Percentiles rank a stretch among this genome's conserved stretches.
These are phyloP conservation scores for Cymodocea nodosa DNA, from an alignment of 116 monocot genomes.

Conservation along the genomic window DNA sequence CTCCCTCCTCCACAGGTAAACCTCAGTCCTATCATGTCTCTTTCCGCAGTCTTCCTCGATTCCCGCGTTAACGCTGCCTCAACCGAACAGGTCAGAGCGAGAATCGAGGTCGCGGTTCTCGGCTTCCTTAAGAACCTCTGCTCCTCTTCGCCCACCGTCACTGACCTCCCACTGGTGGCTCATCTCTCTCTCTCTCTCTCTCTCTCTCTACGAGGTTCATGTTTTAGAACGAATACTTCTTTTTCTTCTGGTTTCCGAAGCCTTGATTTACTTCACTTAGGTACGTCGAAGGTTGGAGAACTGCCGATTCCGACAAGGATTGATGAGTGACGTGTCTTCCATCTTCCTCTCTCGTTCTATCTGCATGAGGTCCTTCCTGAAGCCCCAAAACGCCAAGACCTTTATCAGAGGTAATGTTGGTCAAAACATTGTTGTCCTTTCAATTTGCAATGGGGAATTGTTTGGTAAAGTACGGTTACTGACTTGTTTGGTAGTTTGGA, in stretches of 20 bases:
- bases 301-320: constrained; percentile 36
- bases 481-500: constrained; percentile 49
- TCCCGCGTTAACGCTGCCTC: background rate
- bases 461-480: background rate
- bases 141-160: constrained; percentile 45
- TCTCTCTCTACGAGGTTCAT: background rate
- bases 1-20: constrained; percentile 56
- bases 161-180: constrained; percentile 73
- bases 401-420: constrained; percentile 59
- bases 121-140: constrained; percentile 52
- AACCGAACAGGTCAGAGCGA: constrained; percentile 35
- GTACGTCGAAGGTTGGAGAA: constrained; percentile 45
- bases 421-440: background rate
- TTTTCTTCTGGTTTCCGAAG: background rate
- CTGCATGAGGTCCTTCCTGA: constrained; percentile 52
- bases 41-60: background rate
- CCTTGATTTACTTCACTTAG: constrained; percentile 13
- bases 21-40: background rate
- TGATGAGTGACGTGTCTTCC: constrained; percentile 58
- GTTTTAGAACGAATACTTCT: background rate
- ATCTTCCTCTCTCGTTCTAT: constrained; percentile 64
- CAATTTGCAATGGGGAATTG: background rate
- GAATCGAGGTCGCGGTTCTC: constrained; percentile 85
- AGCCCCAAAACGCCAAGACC: constrained; percentile 39
- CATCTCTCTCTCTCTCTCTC: background rate